phyloP scores from a whole-genome alignment of 2,329 filamentous ascomycete genomes.

The Didymella arachidicola region DNA sequence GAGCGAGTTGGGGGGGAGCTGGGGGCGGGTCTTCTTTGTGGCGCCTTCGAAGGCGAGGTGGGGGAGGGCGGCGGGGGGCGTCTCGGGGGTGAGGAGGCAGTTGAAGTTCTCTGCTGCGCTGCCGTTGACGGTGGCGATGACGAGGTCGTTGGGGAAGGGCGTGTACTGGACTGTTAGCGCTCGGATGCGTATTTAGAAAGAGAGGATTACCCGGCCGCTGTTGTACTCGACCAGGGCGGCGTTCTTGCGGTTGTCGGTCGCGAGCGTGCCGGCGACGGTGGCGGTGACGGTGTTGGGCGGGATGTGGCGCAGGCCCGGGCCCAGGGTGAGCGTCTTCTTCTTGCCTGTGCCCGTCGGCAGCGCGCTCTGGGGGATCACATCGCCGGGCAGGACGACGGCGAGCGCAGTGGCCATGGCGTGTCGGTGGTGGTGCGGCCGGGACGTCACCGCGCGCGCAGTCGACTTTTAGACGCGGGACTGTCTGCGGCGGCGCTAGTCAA shows the following conservation, averaged over 20 bases:
- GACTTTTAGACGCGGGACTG: conserved; percentile 11
- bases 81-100: conserved; percentile 74
- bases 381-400: conserved; percentile 82
- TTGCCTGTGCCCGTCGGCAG: conserved; percentile 72
- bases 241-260: conserved; percentile 75
- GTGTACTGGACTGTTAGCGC: conserved; percentile 67
- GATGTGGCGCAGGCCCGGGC: conserved; percentile 82
- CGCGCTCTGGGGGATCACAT: conserved; percentile 69
- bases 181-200: no score
- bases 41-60: conserved; percentile 93
- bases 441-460: conserved; percentile 11
- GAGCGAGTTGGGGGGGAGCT: conserved; percentile 75
- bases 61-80: conserved; percentile 72
- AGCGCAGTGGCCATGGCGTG: conserved; percentile 62
- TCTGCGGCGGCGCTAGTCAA: background rate
- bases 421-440: background rate
- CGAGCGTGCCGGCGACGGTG: conserved; percentile 71
- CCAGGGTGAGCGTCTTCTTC: conserved; percentile 75
- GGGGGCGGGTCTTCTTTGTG: conserved; percentile 87
- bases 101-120: conserved; percentile 79
- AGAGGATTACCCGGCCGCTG: conserved; percentile 67
- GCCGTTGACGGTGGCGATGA: conserved; percentile 85
- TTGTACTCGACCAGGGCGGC: conserved; percentile 78
- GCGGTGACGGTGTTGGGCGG: conserved; percentile 77
- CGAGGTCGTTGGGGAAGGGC: conserved; percentile 80